These are phyloP conservation scores for Pichia sp. DNA, from an alignment of 1,139 yeast species.

Conservation along the genomic window DNA sequence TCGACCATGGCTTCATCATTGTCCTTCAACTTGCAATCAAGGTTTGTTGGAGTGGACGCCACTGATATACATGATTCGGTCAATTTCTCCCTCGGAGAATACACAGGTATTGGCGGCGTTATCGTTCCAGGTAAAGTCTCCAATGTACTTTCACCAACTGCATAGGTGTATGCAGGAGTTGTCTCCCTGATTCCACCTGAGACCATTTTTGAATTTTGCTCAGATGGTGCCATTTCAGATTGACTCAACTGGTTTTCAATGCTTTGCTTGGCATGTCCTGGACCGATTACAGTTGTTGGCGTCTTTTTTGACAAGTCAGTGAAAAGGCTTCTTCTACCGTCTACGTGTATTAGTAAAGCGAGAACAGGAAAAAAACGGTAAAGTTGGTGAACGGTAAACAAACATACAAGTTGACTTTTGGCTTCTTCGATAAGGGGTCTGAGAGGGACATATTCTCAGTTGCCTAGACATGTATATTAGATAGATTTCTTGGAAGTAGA, in stretches of 20 bases:
- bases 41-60: conserved; percentile 25
- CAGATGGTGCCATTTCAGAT: neutral
- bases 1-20: neutral
- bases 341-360: neutral
- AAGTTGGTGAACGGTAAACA: neutral
- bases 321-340: neutral
- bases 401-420: neutral
- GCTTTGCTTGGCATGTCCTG: neutral
- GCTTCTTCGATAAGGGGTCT: neutral
- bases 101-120: conserved; percentile 24
- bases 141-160: conserved; percentile 38
- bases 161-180: conserved; percentile 13
- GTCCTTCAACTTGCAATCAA: conserved; percentile 2
- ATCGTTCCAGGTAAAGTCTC: conserved; percentile 26
- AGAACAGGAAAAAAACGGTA: neutral
- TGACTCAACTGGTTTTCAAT: neutral
- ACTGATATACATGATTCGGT: conserved; percentile 18
- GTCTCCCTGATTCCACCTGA: neutral
- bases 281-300: neutral
- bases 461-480: neutral
- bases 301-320: neutral
- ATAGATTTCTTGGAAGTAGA: neutral
- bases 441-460: neutral
- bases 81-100: conserved; percentile 21
- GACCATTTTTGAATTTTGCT: neutral